phyloP scores from a whole-genome alignment of 2,329 filamentous ascomycete genomes.

The Scopulariopsis brevicaulis region DNA sequence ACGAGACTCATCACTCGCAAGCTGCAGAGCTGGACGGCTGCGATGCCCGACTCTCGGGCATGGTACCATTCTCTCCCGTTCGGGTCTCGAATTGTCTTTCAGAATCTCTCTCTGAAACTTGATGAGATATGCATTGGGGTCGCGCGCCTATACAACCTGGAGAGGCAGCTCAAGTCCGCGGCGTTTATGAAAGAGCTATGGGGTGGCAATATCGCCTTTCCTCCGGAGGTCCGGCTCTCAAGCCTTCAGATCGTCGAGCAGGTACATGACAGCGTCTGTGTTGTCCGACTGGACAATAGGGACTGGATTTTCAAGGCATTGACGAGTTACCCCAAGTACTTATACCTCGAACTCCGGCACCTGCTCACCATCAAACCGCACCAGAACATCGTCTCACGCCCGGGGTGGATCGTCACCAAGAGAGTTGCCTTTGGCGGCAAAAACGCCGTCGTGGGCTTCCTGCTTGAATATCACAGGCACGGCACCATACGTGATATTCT shows the following conservation, averaged over 20 bases:
- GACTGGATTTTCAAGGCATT: constrained; percentile 46
- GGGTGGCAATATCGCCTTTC: constrained; percentile 26
- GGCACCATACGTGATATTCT: constrained; percentile 45
- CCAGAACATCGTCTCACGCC: constrained; percentile 37
- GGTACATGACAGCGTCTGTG: constrained; percentile 47
- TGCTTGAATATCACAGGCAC: constrained; percentile 38
- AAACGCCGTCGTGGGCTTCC: constrained; percentile 43
- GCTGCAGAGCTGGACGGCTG: constrained; percentile 37
- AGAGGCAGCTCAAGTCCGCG: constrained; percentile 36
- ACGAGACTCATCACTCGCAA: constrained; percentile 41
- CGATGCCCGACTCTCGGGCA: constrained; percentile 14
- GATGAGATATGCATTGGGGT: constrained; percentile 32
- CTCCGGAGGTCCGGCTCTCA: constrained; percentile 34
- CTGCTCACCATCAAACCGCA: constrained; percentile 41
- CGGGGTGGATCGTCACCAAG: constrained; percentile 44
- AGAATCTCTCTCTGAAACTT: constrained; percentile 35
- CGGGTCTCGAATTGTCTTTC: constrained; percentile 44
- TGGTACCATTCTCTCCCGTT: constrained; percentile 39
- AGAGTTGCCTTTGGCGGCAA: constrained; percentile 43
- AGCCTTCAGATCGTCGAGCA: constrained; percentile 38
- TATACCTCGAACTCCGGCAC: constrained; percentile 49
- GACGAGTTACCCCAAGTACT: constrained; percentile 44
- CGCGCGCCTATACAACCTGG: constrained; percentile 38
- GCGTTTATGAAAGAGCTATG: constrained; percentile 29
- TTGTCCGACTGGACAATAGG: constrained; percentile 30